Evolutionary conservation across 2,329 filamentous ascomycete genomes (phyloP).

Genomic region (Xylariaceae sp.): DNA sequence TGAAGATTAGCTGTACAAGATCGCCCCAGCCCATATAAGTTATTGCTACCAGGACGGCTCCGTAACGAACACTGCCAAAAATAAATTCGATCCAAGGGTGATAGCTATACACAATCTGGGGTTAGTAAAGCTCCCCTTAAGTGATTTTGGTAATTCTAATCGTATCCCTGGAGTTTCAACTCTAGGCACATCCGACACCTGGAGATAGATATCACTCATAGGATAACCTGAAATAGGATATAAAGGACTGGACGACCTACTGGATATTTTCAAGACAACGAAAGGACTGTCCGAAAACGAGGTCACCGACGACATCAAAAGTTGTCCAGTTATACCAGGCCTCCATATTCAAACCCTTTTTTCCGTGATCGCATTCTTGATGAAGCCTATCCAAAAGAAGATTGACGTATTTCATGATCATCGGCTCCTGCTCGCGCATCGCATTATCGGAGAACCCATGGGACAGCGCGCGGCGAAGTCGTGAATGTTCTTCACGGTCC

Average conservation of each 20-base stretch:
- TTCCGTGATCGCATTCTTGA: constrained; percentile 33
- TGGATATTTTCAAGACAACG: constrained; percentile 37
- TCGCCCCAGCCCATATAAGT: constrained; percentile 26
- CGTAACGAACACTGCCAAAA: constrained; percentile 32
- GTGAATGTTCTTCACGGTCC: constrained; percentile 34
- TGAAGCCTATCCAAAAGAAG: constrained; percentile 44
- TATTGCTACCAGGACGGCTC: constrained; percentile 25
- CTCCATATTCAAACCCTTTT: constrained; percentile 35
- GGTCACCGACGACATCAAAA: constrained; percentile 34
- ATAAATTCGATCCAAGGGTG: constrained; percentile 41
- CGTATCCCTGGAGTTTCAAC: neutral
- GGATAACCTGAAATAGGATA: neutral
- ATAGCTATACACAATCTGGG: constrained; percentile 2
- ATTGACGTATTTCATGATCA: constrained; percentile 44
- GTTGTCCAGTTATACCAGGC: constrained; percentile 43
- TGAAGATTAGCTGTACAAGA: constrained; percentile 27
- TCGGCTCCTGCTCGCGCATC: constrained; percentile 36
- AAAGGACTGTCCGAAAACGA: constrained; percentile 48
- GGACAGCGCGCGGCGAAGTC: constrained; percentile 34
- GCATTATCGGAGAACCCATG: constrained; percentile 36
- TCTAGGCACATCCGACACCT: constrained; percentile 22
- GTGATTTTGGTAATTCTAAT: neutral
- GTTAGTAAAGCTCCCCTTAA: neutral
- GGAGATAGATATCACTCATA: constrained; percentile 8
- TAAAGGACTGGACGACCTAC: neutral